Conservation (phyloP, 345 rosid species). For the Eucalyptus cladocalyx region DNA sequence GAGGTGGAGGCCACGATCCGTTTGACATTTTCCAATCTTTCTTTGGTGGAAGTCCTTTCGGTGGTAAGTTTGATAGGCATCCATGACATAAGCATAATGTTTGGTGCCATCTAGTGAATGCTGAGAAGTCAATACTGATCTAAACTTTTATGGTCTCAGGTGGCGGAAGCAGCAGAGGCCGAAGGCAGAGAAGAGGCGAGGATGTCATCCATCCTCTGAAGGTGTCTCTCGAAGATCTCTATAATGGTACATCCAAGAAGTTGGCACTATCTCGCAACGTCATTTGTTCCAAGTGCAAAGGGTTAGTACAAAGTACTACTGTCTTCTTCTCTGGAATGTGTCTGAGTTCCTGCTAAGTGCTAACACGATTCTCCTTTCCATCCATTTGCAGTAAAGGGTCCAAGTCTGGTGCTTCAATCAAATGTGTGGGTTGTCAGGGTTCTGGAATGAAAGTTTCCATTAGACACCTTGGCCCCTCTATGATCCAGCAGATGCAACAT, state of each 20-base stretch:
- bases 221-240: constrained; percentile 77
- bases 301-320: constrained; percentile 23
- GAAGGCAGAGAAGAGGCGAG: constrained; percentile 91
- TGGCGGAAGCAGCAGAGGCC: constrained; percentile 75
- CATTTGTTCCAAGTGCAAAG: constrained; percentile 81
- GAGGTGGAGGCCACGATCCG: constrained; percentile 59
- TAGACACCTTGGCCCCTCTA: constrained; percentile 61
- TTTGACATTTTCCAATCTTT: constrained; percentile 71
- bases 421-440: constrained; percentile 64
- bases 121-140: neutral
- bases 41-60: constrained; percentile 70
- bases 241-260: constrained; percentile 76
- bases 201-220: constrained; percentile 85
- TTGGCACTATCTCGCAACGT: constrained; percentile 68
- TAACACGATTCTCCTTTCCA: neutral
- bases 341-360: neutral
- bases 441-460: constrained; percentile 68
- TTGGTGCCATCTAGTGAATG: neutral
- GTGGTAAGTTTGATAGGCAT: constrained; percentile 16
- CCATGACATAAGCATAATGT: neutral
- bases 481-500: constrained; percentile 82
- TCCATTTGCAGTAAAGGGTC: constrained; percentile 48
- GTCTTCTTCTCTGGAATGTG: neutral
- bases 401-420: constrained; percentile 63
- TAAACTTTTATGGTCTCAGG: neutral